Conservation (phyloP, 2,329 filamentous ascomycete species). For the Ophiostoma ips region DNA sequence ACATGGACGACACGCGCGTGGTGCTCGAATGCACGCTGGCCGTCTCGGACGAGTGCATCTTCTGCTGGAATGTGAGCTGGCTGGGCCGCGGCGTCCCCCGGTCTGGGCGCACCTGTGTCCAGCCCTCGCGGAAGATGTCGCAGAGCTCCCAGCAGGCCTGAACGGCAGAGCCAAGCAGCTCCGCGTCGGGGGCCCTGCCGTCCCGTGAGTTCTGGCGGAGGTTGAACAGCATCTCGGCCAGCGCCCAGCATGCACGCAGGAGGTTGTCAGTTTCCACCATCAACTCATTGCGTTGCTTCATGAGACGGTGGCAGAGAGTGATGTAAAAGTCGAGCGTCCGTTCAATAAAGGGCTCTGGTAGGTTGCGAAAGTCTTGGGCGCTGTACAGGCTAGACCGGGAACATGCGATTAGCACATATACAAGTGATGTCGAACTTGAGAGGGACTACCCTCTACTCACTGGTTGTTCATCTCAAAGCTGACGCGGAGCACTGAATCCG, state of each 20-base stretch:
- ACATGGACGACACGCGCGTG: conserved; percentile 31
- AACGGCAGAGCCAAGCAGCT: conserved; percentile 72
- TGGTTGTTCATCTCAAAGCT: conserved; percentile 95
- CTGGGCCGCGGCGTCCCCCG: conserved; percentile 71
- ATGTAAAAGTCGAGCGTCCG: conserved; percentile 89
- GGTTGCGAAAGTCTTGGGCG: conserved; percentile 62
- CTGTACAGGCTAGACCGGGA: conserved; percentile 59
- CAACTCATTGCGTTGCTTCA: conserved; percentile 76
- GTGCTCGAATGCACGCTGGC: conserved; percentile 20
- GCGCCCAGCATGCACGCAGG: conserved; percentile 72
- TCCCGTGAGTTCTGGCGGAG: conserved; percentile 71
- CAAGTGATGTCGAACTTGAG: neutral
- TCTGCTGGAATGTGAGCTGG: conserved; percentile 55
- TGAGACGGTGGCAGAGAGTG: conserved; percentile 83
- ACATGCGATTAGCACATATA: neutral
- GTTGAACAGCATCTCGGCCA: conserved; percentile 88
- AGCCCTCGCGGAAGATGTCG: conserved; percentile 83
- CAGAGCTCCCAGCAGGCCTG: conserved; percentile 93
- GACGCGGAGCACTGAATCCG: conserved; percentile 78
- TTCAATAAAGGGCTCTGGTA: conserved; percentile 79
- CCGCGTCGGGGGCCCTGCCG: conserved; percentile 60
- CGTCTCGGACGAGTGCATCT: conserved; percentile 23
- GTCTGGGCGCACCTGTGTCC: conserved; percentile 78
- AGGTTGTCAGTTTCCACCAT: conserved; percentile 74
- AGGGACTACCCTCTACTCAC: conserved; percentile 24